These are phyloP conservation scores for Trichophyton schoenleinii DNA, from an alignment of 2,329 filamentous ascomycete species.

Conservation along the genomic window DNA sequence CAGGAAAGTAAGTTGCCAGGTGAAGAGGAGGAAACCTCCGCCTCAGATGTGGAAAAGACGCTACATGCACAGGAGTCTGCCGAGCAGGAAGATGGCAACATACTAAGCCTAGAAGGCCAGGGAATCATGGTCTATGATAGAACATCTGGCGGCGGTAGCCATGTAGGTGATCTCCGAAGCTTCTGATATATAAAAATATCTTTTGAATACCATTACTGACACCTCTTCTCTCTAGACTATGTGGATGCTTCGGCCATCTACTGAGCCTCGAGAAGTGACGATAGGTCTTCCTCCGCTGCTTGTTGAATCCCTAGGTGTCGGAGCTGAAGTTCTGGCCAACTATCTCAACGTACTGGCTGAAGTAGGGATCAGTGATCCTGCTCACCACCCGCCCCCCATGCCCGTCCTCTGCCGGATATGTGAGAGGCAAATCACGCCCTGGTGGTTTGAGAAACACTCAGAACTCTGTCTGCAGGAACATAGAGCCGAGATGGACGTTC, in stretches of 20 bases:
- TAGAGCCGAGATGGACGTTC: conserved; percentile 92
- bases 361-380: conserved; percentile 59
- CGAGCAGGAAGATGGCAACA: conserved; percentile 30
- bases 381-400: conserved; percentile 63
- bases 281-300: conserved; percentile 84
- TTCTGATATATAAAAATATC: too few species aligned
- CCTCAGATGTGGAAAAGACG: conserved; percentile 12
- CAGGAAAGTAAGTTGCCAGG: conserved; percentile 14
- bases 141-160: conserved; percentile 71
- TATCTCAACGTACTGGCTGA: conserved; percentile 87
- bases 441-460: conserved; percentile 99
- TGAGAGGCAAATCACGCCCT: conserved; percentile 89
- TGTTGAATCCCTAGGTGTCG: conserved; percentile 85
- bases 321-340: conserved; percentile 85
- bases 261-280: conserved; percentile 78
- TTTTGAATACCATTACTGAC: background rate
- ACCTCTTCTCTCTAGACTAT: conserved; percentile 56
- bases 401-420: conserved; percentile 93
- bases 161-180: conserved; percentile 49
- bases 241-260: conserved; percentile 98
- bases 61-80: conserved; percentile 29
- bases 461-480: conserved; percentile 94
- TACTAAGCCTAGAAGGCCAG: conserved; percentile 80
- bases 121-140: conserved; percentile 97
- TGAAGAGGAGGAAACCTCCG: conserved; percentile 11